phyloP scores from a whole-genome alignment of 1,284 basidiomycete species.

The Pseudozyma tsukubaensis region DNA sequence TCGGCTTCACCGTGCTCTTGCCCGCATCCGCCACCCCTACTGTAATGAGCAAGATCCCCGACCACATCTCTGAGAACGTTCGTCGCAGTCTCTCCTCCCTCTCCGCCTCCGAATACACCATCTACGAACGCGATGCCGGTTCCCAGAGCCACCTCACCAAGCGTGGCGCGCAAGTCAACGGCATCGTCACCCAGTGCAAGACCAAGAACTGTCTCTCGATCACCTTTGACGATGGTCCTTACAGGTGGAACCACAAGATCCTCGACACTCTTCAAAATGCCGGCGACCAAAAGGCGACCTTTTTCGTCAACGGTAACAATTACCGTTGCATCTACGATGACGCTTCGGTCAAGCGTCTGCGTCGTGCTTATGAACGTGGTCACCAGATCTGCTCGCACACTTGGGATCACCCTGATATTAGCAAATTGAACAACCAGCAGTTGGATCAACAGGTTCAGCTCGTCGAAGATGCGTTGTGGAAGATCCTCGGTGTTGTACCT shows the following conservation, averaged over 20 bases:
- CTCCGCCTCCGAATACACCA: constrained; percentile 16
- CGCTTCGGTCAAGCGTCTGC: constrained; percentile 20
- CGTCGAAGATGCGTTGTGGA: constrained; percentile 59
- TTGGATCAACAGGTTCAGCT: constrained; percentile 54
- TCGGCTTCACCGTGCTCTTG: constrained; percentile 18
- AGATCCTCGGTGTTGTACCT: constrained; percentile 59
- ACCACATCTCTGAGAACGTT: constrained; percentile 37
- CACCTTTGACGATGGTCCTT: constrained; percentile 63
- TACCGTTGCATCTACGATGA: constrained; percentile 54
- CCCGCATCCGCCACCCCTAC: constrained; percentile 30
- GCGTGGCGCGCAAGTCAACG: constrained; percentile 33
- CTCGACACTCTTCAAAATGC: constrained; percentile 37
- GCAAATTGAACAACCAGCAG: constrained; percentile 37
- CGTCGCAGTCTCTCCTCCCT: constrained; percentile 25
- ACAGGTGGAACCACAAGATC: constrained; percentile 37
- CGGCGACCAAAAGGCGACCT: constrained; percentile 49
- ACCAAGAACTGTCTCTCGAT: constrained; percentile 40
- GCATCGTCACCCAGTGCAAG: constrained; percentile 32
- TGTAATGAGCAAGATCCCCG: constrained; percentile 31
- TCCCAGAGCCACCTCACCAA: constrained; percentile 4
- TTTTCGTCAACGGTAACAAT: constrained; percentile 65
- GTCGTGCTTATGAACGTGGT: constrained; percentile 37
- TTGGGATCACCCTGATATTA: constrained; percentile 53
- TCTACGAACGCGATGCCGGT: constrained; percentile 19
- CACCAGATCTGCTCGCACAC: constrained; percentile 61